Evolutionary conservation across 768 basidiomycete genomes (phyloP), one percentile per base, ranked within the genome.

Genomic region (Collybiopsis luxurians): DNA sequence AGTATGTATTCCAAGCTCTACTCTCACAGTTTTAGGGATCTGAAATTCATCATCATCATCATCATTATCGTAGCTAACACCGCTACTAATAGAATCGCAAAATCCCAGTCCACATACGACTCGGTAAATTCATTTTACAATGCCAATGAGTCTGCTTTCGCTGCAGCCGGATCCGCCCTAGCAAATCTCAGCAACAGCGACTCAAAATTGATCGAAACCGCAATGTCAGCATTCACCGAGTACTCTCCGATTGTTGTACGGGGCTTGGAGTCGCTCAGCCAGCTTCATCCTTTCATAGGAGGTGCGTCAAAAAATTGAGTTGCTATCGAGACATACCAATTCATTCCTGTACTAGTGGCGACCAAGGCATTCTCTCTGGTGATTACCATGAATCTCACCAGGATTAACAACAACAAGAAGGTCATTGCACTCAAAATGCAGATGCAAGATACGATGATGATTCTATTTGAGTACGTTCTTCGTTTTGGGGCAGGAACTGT

Each of bases 321-420:
- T 17, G 17, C 27, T n/a, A n/a, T n/a, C n/a, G 5, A 45, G 12
- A 7, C 10, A 11, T 17, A 21, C 27, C 17, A 9, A 6, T 45
- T 4, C 66, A 66, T 10, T 60, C 75, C 3, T 51, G 71, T 23
- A 23, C 1, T 69, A 73, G 75, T 76, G 42, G 36, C 28, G 24
- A 36, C 7, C 67, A 48, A 21, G 12, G 80, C 81, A 1, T 84
- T 84, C 65, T 71, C 75, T 30, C 67, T 79, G 0, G 79, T 79
- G 4, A 71, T 80, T 26, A 73, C 75, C 17, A 66, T 84, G 36
- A 81, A 82, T 53, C 55, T 77, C 53, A 77, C 76, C 2, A 69
- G 80, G 24, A 68, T 77, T 19, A 78, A 80, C 21, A 84, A 84
- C 54, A 77, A 83, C 55, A 75, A 72, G 55, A 81, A 79, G 58